A percentile compares a stretch with the other conserved stretches of the same genome.
These are phyloP conservation scores for Astraeus odoratus DNA, from an alignment of 768 basidiomycete genomes.

Conservation along the genomic window DNA sequence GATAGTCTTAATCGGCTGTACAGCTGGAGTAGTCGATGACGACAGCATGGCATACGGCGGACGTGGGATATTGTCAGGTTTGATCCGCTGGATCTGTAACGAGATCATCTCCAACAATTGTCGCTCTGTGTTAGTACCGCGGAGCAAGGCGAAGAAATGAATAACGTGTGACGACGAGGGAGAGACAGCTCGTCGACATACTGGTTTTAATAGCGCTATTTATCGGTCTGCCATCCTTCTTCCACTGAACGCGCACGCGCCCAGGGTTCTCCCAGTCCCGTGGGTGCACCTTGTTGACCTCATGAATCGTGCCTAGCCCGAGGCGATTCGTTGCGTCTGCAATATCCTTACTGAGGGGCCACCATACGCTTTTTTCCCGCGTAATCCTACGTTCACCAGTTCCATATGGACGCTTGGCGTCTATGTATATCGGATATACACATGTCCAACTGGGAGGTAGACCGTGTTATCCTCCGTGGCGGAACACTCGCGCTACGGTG, in stretches of 20 bases:
- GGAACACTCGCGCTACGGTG: too few species aligned
- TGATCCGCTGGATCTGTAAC: conserved; percentile 62
- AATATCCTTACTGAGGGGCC: conserved; percentile 92
- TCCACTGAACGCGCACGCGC: conserved; percentile 88
- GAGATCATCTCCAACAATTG: conserved; percentile 70
- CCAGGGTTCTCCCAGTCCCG: conserved; percentile 99
- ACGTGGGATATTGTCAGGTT: conserved; percentile 63
- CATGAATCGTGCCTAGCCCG: conserved; percentile 76
- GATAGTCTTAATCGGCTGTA: conserved; percentile 26
- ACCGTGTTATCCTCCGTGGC: conserved; percentile 5
- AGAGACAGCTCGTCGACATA: conserved; percentile 34
- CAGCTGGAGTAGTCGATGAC: conserved; percentile 20
- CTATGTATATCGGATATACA: conserved; percentile 95
- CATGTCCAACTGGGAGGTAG: conserved; percentile 65
- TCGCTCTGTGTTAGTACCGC: conserved; percentile 50
- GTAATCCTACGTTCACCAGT: conserved; percentile 78
- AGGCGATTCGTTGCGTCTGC: conserved; percentile 74
- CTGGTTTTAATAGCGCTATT: conserved; percentile 71
- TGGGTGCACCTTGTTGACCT: conserved; percentile 87
- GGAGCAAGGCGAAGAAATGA: background rate
- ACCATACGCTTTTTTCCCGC: conserved; percentile 79
- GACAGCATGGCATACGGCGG: conserved; percentile 48
- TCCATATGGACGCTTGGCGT: conserved; percentile 86
- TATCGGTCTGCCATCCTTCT: conserved; percentile 64
- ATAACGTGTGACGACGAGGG: background rate